phyloP scores from a whole-genome alignment of 106 monocot species.

The Acorus gramineus region DNA sequence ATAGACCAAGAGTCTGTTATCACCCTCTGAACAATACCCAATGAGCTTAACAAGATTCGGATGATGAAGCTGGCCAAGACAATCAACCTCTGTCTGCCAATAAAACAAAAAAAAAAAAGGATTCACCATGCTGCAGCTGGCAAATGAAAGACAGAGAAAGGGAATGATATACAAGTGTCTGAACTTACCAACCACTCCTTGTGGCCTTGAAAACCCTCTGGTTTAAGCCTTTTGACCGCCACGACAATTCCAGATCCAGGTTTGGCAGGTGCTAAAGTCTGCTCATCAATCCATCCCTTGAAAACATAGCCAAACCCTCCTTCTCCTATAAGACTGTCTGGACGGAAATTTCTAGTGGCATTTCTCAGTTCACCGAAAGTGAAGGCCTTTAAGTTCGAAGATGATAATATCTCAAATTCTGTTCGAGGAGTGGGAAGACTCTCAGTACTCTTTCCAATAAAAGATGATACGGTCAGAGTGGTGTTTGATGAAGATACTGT shows the following conservation, averaged over 20 bases:
- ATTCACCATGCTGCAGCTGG: neutral
- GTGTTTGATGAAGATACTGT: neutral
- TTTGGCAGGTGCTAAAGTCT: constrained; percentile 16
- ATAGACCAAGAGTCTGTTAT: constrained; percentile 30
- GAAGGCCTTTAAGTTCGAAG: constrained; percentile 21
- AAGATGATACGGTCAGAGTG: constrained; percentile 5
- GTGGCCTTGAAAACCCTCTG: constrained; percentile 29
- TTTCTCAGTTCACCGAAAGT: constrained; percentile 28
- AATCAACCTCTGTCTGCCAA: constrained; percentile 27
- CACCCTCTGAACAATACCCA: constrained; percentile 28
- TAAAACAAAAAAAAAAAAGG: neutral
- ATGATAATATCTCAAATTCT: constrained; percentile 18
- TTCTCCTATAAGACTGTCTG: constrained; percentile 28
- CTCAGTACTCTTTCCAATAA: constrained; percentile 5
- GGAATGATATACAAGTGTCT: neutral
- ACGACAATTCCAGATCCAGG: constrained; percentile 27
- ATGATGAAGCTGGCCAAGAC: constrained; percentile 33
- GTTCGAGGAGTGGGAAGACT: constrained; percentile 9
- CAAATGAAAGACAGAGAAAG: neutral
- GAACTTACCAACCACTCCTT: constrained; percentile 26
- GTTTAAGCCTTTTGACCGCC: constrained; percentile 30
- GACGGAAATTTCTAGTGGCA: constrained; percentile 27
- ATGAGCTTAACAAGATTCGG: constrained; percentile 36
- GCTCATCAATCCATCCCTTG: constrained; percentile 31
- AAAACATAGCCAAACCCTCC: constrained; percentile 32